Percentiles rank a stretch among this genome's conserved stretches.
These are phyloP conservation scores for Collybia sordida DNA, from an alignment of 768 basidiomycete species.

Conservation along the genomic window DNA sequence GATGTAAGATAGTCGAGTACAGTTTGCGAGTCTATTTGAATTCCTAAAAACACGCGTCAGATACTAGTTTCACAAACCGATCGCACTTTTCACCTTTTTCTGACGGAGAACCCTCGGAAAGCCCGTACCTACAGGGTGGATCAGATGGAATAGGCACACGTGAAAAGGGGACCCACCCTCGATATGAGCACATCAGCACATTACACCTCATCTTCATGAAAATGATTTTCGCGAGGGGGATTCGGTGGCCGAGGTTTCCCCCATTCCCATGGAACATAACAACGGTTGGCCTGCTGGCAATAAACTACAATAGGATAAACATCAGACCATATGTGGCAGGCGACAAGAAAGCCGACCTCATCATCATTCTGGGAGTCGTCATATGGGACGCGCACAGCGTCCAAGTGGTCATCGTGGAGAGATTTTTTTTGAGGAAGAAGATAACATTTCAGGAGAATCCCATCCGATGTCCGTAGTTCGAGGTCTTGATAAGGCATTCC, in stretches of 20 bases:
- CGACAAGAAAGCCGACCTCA: conserved; percentile 39
- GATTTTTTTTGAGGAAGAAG: conserved; percentile 65
- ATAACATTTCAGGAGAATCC: conserved; percentile 72
- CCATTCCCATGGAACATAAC: conserved; percentile 94
- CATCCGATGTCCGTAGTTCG: conserved; percentile 69
- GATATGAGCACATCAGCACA: conserved; percentile 91
- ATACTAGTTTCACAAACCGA: neutral
- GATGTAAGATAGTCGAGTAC: conserved; percentile 71
- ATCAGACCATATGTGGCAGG: neutral
- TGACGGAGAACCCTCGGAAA: conserved; percentile 82
- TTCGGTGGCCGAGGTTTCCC: conserved; percentile 84
- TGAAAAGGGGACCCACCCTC: conserved; percentile 60
- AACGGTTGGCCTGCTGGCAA: conserved; percentile 71
- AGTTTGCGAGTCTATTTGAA: conserved; percentile 84
- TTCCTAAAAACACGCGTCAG: conserved; percentile 40
- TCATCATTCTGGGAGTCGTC: conserved; percentile 49
- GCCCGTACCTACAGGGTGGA: conserved; percentile 66
- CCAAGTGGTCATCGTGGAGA: conserved; percentile 34
- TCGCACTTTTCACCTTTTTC: conserved; percentile 61
- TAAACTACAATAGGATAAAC: conserved; percentile 28
- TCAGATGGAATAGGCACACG: neutral
- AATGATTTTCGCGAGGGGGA: conserved; percentile 86
- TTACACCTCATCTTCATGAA: conserved; percentile 85
- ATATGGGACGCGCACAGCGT: conserved; percentile 30
- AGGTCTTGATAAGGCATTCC: conserved; percentile 77